These are phyloP conservation scores for Peronospora tabacina DNA, from an alignment of 352 stramenopile genomes.

Conservation along the genomic window DNA sequence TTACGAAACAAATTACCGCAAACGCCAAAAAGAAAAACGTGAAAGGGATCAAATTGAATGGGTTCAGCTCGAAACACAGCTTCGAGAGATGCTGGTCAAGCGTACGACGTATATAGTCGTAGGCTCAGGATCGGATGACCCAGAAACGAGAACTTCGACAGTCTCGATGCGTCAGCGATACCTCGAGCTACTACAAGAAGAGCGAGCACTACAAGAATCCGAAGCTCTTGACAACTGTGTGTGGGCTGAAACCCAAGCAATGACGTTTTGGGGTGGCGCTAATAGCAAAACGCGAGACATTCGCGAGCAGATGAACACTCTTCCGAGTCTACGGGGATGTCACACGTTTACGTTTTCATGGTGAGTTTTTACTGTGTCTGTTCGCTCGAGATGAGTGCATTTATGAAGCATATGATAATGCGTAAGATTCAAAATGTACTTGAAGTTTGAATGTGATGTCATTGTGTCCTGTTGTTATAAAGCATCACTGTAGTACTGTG, in stretches of 20 bases:
- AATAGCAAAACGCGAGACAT: conserved; percentile 14
- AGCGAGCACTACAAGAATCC: conserved; percentile 15
- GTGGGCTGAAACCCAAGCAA: conserved; percentile 9
- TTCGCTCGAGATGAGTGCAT: neutral
- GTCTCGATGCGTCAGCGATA: conserved; percentile 14
- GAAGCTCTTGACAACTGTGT: conserved; percentile 13
- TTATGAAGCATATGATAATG: neutral
- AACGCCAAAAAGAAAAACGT: conserved; percentile 12
- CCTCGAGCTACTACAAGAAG: conserved; percentile 21
- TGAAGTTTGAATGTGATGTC: too few species aligned
- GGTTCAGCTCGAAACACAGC: conserved; percentile 20
- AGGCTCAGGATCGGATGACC: neutral
- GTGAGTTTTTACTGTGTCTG: conserved; percentile 7
- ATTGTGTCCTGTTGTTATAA: neutral
- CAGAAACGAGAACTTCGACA: neutral
- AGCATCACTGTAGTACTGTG: neutral
- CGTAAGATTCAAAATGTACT: neutral
- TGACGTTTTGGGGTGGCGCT: conserved; percentile 19
- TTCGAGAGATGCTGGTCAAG: conserved; percentile 19
- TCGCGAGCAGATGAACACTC: conserved; percentile 24
- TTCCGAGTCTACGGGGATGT: conserved; percentile 17
- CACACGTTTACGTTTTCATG: conserved; percentile 30
- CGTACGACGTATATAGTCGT: conserved; percentile 14
- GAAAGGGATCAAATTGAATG: conserved; percentile 14
- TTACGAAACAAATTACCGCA: conserved; percentile 33